Evolutionary conservation across 306 rosid genomes (phyloP), one percentile per base, ranked within the genome.

Genomic region (Cucurbita pepo): DNA sequence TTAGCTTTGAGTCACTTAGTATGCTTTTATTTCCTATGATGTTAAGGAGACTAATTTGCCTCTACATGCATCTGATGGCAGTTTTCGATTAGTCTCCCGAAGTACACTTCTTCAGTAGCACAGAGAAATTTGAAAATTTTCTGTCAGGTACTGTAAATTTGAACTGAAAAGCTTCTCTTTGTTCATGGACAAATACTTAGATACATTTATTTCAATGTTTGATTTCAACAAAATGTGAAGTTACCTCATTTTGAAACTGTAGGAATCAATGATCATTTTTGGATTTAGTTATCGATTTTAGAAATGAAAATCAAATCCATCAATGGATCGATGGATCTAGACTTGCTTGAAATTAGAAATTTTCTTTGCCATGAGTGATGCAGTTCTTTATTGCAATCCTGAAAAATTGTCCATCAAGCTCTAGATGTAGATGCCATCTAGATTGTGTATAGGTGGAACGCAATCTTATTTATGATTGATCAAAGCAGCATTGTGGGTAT

Each of bases 121-220:
- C 97, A 92, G 81, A 92, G 97, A 77, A 86, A 86, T 78, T 79
- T 92, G 18, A 92, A 92, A 78, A 82, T 66, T 79, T 76, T 81
- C 53, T 88, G 88, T 85, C 90, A 80, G 96, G 97, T 92, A 85
- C 45, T 30, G 30, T 48, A 71, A 48, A 50, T 61, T 51, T 38
- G 44, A 41, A 70, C 56, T 60, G 73, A 22, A 56, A 60, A 12
- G 48, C 61, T 45, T 57, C 43, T 78, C 62, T 69, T 56, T 25
- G 38, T 50, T 47, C 47, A 56, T 6, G 60, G 67, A 59, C 56
- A 38, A 43, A 11, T 71, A 37, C 36, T 45, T 73, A 15, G 43
- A 22, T 21, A 22, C 34, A 6, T 50, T 50, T 48, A 50, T 5
- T 50, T 22, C 14, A n/a, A 8, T 62, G 69, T 61, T n/a, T 16